These are phyloP conservation scores for Closterium sp. DNA, from an alignment of 139 green algal genomes.

Conservation along the genomic window DNA sequence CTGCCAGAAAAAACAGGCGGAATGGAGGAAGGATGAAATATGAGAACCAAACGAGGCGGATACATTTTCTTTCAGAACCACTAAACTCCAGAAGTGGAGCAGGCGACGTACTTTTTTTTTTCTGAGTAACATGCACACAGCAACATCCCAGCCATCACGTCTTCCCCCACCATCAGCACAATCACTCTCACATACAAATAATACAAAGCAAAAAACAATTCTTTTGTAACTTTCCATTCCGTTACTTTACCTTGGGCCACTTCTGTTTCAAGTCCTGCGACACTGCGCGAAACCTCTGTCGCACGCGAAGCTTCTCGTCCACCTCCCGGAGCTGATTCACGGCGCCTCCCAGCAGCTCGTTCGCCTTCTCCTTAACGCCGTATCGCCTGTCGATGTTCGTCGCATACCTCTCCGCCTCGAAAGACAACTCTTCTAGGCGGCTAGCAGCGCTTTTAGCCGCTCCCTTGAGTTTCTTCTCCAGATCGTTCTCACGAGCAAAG, in stretches of 20 bases:
- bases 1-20: background rate
- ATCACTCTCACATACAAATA: too few species aligned
- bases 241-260: background rate
- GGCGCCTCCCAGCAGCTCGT: background rate
- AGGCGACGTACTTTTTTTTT: background rate
- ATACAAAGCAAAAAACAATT: background rate
- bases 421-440: background rate
- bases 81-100: too few species aligned
- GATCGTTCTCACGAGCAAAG: background rate
- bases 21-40: background rate
- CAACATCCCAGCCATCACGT: background rate
- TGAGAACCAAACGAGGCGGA: background rate
- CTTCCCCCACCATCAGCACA: too few species aligned
- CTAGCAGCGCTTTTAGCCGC: background rate
- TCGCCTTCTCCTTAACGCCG: background rate
- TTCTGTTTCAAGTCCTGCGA: background rate
- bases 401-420: background rate
- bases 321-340: background rate
- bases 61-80: background rate
- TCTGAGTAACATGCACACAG: background rate
- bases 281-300: background rate
- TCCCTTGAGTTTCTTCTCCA: background rate
- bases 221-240: background rate
- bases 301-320: background rate
- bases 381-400: background rate